Evolutionary conservation across 495 filamentous ascomycete genomes (phyloP).

Genomic region (Penicillium ochrochloron): DNA sequence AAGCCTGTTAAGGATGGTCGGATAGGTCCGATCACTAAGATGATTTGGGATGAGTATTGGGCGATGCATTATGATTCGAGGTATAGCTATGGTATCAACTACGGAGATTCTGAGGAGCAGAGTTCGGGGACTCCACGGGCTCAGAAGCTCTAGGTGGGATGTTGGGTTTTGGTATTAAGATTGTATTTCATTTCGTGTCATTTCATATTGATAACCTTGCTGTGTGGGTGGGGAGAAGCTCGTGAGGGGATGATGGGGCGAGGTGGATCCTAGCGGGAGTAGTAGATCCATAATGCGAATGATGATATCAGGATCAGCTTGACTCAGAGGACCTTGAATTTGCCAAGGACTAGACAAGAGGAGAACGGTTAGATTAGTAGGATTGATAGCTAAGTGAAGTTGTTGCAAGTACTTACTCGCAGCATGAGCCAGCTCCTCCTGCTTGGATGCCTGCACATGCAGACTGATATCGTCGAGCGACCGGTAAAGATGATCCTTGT

Average conservation of each 20-base stretch:
- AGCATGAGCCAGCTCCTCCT: conserved; percentile 24
- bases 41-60: not conserved
- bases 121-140: not conserved
- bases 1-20: not conserved
- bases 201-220: not conserved
- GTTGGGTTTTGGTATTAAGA: not conserved
- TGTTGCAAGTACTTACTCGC: conserved; percentile 22
- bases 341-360: not conserved
- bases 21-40: not conserved
- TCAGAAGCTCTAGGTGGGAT: not conserved
- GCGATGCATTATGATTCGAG: conserved; percentile 8
- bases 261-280: not conserved
- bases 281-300: not conserved
- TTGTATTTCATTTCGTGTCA: not conserved
- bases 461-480: conserved; percentile 27
- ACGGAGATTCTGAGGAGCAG: not conserved
- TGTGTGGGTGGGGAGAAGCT: not conserved
- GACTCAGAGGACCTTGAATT: conserved; percentile 5
- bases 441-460: conserved; percentile 28
- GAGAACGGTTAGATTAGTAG: not conserved
- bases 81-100: not conserved
- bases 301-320: not conserved
- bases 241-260: not conserved
- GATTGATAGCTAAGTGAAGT: not conserved
- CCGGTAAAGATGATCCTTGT: conserved; percentile 32